Evolutionary conservation across 1,139 yeast genomes (phyloP), one percentile per base, ranked within the genome.

Genomic region (Candida sojae): DNA sequence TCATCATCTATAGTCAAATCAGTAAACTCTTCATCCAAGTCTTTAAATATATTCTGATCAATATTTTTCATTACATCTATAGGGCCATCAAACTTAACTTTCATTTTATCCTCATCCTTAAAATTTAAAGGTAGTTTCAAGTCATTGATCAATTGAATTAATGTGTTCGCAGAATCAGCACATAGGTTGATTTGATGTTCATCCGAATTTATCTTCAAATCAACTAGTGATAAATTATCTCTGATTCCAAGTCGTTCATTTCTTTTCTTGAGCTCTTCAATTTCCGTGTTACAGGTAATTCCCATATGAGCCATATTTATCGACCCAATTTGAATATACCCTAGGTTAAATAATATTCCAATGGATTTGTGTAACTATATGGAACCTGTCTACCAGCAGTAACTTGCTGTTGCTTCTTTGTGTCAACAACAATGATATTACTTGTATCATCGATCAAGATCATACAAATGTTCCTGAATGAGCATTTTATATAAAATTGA

Each of bases 141-240:
- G 57, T 90, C 96, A 53, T 81, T 84, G 11, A 86, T 53, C 21
- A 88, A 60, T 55, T 87, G 96, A 2, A 82, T 55, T 39, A 91
- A 66, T 6, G 92, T 82, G 58, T 88, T 86, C 0, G 84, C 77
- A 0, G 97, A 89, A 63, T 92, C 98, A 0, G 97, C 93, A 68
- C 97, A 91, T 2, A 90, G 58, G 36, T 85, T 84, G 1, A 86
- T 45, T 26, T 71, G 75, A 21, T 80, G 60, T 11, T 73, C 70
- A 47, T 83, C 88, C 11, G 81, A 60, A 43, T 75, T 74, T 11
- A 84, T 60, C 45, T 74, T 77, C 31, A 83, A 48, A 44, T 78
- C 80, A 4, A 79, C 46, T 7, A 66, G 47, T 0, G 79, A 58
- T 41, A 63, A 47, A 46, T 55, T 52, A 12, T 62, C 58, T 29